Evolutionary conservation across 805 yeast species (phyloP), one percentile per base, ranked within the genome.

Genomic region (Barnettozyma populi): DNA sequence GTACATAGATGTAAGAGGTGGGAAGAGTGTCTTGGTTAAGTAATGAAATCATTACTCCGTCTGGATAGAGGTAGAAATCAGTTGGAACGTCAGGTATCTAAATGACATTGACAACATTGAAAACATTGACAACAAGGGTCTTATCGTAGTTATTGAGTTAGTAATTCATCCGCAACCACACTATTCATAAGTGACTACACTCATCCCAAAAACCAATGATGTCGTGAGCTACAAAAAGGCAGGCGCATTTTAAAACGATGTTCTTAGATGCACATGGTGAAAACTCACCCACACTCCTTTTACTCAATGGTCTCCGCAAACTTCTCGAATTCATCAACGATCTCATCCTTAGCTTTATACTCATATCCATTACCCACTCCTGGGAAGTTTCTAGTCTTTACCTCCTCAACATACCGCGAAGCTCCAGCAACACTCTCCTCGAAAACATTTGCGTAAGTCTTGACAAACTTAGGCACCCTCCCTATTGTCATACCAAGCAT

Each of bases 391-490:
- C 68, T 58, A 0, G 51, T 32, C 41, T 74, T 71, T 21, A 92
- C 86, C 8, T 90, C 97, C 1, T 58, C 40, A 14, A 70, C 72
- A 62, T 86, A 92, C 21, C 67, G 48, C 13, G 66, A 56, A 29
- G 89, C 63, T 0, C 87, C 86, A 1, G 57, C 53, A 1, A 75
- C 71, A 5, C 84, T 82, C 7, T 61, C 56, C 4, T 68, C 66
- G 49, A 73, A 72, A 40, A 82, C 69, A 53, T 80, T 63, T 38
- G 74, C 72, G 63, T 86, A 92, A 53, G 72, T 71, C 59, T 87
- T 86, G 24, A 89, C 92, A 65, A 94, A 90, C 61, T 85, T 86
- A 2, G 86, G 86, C 20, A 65, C 61, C 40, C 68, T 71, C 0
- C 75, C 74, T 39, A 80, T 79, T 2, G 67, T 41, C 86, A 84